Conservation (phyloP, 1,284 basidiomycete species). For the Cerioporus squamosus region DNA sequence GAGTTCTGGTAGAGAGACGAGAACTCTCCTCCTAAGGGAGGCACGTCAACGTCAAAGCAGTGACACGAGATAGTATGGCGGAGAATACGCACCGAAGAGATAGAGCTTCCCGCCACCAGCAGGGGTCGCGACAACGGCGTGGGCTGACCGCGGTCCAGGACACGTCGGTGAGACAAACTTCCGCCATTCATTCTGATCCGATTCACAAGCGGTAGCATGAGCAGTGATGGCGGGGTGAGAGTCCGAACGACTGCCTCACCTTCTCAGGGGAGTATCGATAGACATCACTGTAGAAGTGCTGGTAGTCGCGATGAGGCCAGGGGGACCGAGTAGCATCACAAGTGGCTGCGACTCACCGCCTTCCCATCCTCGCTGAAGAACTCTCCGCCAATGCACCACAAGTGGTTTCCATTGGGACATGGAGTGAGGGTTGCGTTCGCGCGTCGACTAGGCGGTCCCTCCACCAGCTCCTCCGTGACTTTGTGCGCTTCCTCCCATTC, state of each 20-base stretch:
- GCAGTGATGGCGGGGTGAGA: not conserved
- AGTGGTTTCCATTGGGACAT: conserved; percentile 77
- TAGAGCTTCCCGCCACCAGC: conserved; percentile 84
- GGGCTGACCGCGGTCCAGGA: conserved; percentile 85
- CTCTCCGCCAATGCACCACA: conserved; percentile 86
- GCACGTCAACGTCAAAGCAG: not conserved
- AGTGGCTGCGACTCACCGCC: conserved; percentile 60
- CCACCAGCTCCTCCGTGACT: conserved; percentile 76
- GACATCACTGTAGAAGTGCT: conserved; percentile 83
- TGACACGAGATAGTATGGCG: not conserved
- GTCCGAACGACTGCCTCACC: conserved; percentile 36
- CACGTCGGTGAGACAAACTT: conserved; percentile 83
- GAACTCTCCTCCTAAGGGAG: conserved; percentile 73
- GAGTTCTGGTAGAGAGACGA: conserved; percentile 86
- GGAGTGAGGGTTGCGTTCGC: conserved; percentile 83
- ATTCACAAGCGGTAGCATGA: too few relatives aligned
- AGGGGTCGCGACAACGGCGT: conserved; percentile 76
- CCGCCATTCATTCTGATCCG: conserved; percentile 80
- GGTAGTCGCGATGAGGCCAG: not conserved
- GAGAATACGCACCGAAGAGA: conserved; percentile 65
- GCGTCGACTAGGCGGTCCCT: conserved; percentile 79
- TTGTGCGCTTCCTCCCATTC: conserved; percentile 79
- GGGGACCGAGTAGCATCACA: conserved; percentile 19
- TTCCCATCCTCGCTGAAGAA: conserved; percentile 84
- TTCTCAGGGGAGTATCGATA: conserved; percentile 85